These are phyloP conservation scores for Cyclotella distinguenda DNA, from an alignment of 108 stramenopile species.

Conservation along the genomic window DNA sequence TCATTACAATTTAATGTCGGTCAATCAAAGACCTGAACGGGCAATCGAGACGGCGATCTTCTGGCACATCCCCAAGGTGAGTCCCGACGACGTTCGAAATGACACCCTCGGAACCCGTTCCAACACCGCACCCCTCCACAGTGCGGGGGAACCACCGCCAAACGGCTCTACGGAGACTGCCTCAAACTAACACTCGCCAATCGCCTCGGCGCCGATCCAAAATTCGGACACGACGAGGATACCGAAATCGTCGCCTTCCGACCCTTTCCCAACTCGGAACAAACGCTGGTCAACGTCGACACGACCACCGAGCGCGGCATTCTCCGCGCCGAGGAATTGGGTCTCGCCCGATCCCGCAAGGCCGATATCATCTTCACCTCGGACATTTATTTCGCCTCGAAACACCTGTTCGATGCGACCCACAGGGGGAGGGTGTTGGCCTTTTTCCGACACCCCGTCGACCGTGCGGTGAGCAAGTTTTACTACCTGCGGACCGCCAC, in stretches of 20 bases:
- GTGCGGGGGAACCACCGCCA: conserved; percentile 31
- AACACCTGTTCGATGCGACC: conserved; percentile 20
- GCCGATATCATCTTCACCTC: conserved; percentile 47
- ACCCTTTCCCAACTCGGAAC: conserved; percentile 6
- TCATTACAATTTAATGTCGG: conserved; percentile 12
- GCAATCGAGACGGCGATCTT: conserved; percentile 15
- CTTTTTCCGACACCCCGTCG: conserved; percentile 55
- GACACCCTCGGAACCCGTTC: too few species aligned
- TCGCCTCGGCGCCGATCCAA: conserved; percentile 30
- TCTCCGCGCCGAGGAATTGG: conserved; percentile 30
- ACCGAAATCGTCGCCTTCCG: conserved; percentile 22
- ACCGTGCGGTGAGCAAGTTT: conserved; percentile 51
- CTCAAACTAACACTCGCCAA: conserved; percentile 9
- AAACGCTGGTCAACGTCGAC: conserved; percentile 47
- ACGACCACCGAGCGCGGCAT: conserved; percentile 45
- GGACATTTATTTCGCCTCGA: conserved; percentile 26
- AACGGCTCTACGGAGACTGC: conserved; percentile 25
- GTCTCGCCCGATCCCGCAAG: conserved; percentile 28
- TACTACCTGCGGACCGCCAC: conserved; percentile 53
- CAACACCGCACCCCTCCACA: not conserved
- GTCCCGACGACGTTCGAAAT: too few species aligned
- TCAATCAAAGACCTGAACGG: not conserved
- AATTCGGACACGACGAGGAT: conserved; percentile 34
- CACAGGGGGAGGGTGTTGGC: conserved; percentile 27
- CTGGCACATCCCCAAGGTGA: conserved; percentile 32